Evolutionary conservation across 2,329 filamentous ascomycete species (phyloP).

Genomic region (Aspergillus ruber): DNA sequence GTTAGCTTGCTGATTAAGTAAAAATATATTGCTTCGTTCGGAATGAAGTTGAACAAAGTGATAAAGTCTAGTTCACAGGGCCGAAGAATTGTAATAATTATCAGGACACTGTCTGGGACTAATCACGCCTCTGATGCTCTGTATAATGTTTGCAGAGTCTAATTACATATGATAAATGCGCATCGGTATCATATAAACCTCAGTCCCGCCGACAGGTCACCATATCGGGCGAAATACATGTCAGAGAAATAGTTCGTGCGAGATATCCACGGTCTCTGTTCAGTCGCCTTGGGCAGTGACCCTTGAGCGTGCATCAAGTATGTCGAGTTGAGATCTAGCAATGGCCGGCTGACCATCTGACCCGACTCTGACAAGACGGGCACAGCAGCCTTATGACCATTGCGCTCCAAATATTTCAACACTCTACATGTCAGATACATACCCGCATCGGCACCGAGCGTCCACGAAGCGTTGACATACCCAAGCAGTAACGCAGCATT

Average conservation of each 20-base stretch:
- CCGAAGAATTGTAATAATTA: too few species aligned
- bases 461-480: constrained; percentile 33
- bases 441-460: constrained; percentile 30
- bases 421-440: constrained; percentile 23
- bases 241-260: neutral
- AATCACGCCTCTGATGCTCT: too few species aligned
- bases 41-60: too few species aligned
- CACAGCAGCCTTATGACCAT: constrained; percentile 2
- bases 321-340: constrained; percentile 22
- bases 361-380: constrained; percentile 7
- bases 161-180: neutral
- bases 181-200: neutral
- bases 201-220: neutral
- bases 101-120: too few species aligned
- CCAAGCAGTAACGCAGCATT: constrained; percentile 30
- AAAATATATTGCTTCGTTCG: too few species aligned
- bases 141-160: too few species aligned
- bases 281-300: neutral
- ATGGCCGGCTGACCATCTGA: constrained; percentile 4
- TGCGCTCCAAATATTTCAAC: constrained; percentile 16
- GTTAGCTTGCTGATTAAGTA: too few species aligned
- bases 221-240: neutral
- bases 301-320: constrained; percentile 10
- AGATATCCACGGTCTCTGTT: neutral
- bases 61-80: too few species aligned